Evolutionary conservation across 768 basidiomycete genomes (phyloP), one percentile per base, ranked within the genome.

Genomic region (Tremella yokohamensis): DNA sequence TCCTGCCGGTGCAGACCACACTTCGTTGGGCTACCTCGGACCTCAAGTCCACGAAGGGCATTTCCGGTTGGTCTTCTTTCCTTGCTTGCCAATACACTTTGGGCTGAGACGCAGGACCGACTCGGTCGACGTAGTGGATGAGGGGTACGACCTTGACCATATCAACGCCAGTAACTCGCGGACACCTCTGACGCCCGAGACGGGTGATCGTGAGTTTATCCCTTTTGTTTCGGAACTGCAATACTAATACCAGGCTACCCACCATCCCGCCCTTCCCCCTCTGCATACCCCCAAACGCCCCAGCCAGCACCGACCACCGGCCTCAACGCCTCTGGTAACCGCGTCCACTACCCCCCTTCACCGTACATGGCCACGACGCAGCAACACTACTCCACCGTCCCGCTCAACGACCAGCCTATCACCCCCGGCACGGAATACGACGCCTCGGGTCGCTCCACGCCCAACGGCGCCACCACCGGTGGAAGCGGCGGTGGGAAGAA

Each of bases 301-400:
- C 42, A 45, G 22, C 42, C 42, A 16, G n/a, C 22, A n/a, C 42
- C 42, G 22, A 45, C 42, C 7, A 45, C 42, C 42, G 42, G 42
- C 22, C 42, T 45, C 22, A 45, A 45, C 42, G 42, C 42, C 6
- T n/a, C 42, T 4, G 42, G 42, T 15, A 45, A 45, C 15, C 60
- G 64, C 6, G 69, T 70, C 9, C 69, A 70, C 51, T 70, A 70
- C 49, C 69, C 69, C 8, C 69, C 69, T 8, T 61, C 66, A 8
- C 69, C 69, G 8, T 59, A 65, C 42, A 55, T 65, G 20, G 58
- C 59, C 11, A 49, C 24, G 37, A 47, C 40, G 13, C 61, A 65
- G 20, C 40, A 52, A 15, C 29, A 34, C 4, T 70, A 70, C 62
- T 62, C 61, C 15, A 68, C 69, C 13, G 52, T 70, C 42, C 63